Evolutionary conservation across 371 early-diverging fungal species (phyloP).

Genomic region (Syncephalis plumigaleata): DNA sequence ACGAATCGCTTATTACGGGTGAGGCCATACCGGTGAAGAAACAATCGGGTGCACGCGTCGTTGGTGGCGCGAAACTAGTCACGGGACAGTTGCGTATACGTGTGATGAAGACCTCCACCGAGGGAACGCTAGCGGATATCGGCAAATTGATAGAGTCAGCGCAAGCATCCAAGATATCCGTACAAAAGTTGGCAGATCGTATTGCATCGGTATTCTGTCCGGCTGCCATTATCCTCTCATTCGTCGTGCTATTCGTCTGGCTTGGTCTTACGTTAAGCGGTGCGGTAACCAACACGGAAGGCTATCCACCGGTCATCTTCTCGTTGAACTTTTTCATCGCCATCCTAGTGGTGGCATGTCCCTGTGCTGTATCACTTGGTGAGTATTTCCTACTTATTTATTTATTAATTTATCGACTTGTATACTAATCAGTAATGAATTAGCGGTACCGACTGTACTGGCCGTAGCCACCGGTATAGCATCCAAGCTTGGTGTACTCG

Average conservation of each 20-base stretch:
- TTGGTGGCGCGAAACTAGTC: constrained; percentile 38
- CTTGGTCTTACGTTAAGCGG: constrained; percentile 15
- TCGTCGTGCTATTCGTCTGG: constrained; percentile 37
- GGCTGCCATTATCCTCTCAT: constrained; percentile 28
- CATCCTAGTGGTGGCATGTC: constrained; percentile 54
- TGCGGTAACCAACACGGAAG: constrained; percentile 20
- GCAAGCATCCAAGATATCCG: constrained; percentile 46
- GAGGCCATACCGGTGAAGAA: constrained; percentile 58
- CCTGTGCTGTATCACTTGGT: constrained; percentile 41
- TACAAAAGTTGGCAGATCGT: constrained; percentile 39
- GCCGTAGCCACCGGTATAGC: constrained; percentile 88
- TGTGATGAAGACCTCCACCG: constrained; percentile 28
- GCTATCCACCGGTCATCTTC: constrained; percentile 39
- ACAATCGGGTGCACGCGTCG: constrained; percentile 22
- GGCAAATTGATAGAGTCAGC: constrained; percentile 48
- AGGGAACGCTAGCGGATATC: constrained; percentile 43
- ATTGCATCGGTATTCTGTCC: constrained; percentile 40
- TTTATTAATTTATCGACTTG: no score
- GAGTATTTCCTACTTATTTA: no score
- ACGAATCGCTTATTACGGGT: constrained; percentile 75
- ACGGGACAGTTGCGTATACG: constrained; percentile 31
- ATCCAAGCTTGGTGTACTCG: constrained; percentile 32
- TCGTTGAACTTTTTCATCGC: constrained; percentile 49
- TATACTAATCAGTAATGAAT: no score
- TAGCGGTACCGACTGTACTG: constrained; percentile 56